Evolutionary conservation across 331 rosid genomes (phyloP).

Genomic region (Malus hybrid): DNA sequence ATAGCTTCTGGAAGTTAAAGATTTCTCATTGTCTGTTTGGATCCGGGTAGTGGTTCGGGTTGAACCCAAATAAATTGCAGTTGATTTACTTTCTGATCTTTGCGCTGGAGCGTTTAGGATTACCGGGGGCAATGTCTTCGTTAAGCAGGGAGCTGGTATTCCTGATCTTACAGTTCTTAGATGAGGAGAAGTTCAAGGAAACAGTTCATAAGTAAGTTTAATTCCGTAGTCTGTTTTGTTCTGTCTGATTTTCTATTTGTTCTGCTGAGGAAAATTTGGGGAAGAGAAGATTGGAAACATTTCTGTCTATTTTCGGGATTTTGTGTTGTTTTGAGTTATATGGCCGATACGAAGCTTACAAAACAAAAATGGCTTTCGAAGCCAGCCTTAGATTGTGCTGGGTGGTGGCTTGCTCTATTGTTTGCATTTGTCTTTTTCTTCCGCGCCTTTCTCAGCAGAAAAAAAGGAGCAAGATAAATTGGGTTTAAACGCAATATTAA

Average conservation of each 20-base stretch:
- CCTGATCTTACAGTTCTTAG: conserved; percentile 39
- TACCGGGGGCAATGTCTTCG: conserved; percentile 44
- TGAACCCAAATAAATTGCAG: neutral
- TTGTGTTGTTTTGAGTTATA: neutral
- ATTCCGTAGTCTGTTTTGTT: neutral
- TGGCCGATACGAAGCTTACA: neutral
- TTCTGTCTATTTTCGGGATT: neutral
- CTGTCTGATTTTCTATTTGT: neutral
- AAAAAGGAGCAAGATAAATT: conserved; percentile 2
- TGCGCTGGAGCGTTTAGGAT: conserved; percentile 37
- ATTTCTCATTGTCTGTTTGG: neutral
- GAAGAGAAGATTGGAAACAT: neutral
- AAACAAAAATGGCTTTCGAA: neutral
- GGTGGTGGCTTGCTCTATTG: neutral
- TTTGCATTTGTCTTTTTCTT: neutral
- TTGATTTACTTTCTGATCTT: conserved; percentile 12
- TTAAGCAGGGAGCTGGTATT: conserved; percentile 44
- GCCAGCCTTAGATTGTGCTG: neutral
- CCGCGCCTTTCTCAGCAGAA: conserved; percentile 2
- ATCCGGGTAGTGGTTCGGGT: conserved; percentile 14
- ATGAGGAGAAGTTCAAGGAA: conserved; percentile 43
- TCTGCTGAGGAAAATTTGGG: neutral
- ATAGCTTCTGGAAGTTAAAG: neutral
- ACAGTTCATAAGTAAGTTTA: conserved; percentile 35
- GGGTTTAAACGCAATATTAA: neutral